Percentiles rank a stretch among this genome's conserved stretches.
Conservation (phyloP, 2,329 filamentous ascomycete species). For the Clonostachys rhizophaga region DNA sequence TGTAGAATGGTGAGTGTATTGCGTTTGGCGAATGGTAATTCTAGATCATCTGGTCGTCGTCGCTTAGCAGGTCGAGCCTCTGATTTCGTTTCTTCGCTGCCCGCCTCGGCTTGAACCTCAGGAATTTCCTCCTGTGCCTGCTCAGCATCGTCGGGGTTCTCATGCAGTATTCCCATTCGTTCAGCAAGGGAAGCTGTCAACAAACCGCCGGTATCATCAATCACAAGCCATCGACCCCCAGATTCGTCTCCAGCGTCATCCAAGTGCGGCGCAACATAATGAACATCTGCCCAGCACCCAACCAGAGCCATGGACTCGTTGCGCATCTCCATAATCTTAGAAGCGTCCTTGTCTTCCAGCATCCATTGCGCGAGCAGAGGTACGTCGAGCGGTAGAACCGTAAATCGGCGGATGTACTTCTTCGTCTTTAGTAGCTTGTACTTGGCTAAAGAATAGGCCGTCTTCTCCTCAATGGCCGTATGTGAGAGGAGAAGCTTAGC, state of each 20-base stretch:
- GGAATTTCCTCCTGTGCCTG: not conserved
- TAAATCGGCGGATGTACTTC: constrained; percentile 89
- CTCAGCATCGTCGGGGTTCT: constrained; percentile 10
- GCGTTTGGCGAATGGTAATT: constrained; percentile 60
- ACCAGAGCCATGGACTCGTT: constrained; percentile 79
- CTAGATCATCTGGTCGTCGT: constrained; percentile 40
- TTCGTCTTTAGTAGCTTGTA: constrained; percentile 92
- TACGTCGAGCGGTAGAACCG: constrained; percentile 78
- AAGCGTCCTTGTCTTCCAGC: constrained; percentile 73
- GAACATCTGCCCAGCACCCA: constrained; percentile 86
- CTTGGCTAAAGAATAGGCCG: constrained; percentile 86
- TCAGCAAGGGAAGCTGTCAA: constrained; percentile 82
- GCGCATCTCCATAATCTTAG: constrained; percentile 78
- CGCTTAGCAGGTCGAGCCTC: constrained; percentile 14
- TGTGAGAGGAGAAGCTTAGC: constrained; percentile 90
- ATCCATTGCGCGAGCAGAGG: constrained; percentile 71
- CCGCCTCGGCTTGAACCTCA: not conserved
- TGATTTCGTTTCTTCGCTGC: not conserved
- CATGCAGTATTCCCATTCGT: constrained; percentile 76
- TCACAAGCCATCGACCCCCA: constrained; percentile 65
- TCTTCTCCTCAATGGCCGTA: constrained; percentile 88
- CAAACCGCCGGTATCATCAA: constrained; percentile 84
- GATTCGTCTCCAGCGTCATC: constrained; percentile 14
- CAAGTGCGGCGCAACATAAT: constrained; percentile 44
- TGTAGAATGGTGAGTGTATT: constrained; percentile 83